Conservation (phyloP, 2,329 filamentous ascomycete species). For the Pseudogymnoascus destructans region DNA sequence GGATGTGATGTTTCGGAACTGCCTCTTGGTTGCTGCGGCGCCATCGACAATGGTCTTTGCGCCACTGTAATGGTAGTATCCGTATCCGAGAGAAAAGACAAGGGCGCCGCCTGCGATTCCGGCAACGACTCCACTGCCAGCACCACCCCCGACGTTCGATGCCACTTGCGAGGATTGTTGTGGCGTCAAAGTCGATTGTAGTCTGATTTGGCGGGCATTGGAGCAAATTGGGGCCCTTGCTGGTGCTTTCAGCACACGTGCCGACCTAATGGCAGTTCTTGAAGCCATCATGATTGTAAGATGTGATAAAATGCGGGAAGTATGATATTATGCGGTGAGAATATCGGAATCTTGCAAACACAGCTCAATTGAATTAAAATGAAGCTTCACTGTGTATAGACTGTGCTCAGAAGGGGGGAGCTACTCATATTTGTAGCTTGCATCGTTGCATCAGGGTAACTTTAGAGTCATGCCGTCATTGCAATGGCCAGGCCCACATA, state of each 20-base stretch:
- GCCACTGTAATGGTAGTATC: conserved; percentile 40
- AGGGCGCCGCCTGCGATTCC: conserved; percentile 36
- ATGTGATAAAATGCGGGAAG: neutral
- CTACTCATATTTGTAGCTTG: conserved; percentile 1
- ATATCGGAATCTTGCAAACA: neutral
- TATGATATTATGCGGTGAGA: neutral
- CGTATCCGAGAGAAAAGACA: conserved; percentile 34
- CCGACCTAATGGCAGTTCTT: conserved; percentile 20
- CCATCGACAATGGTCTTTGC: conserved; percentile 32
- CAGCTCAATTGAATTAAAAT: neutral
- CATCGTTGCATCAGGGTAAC: neutral
- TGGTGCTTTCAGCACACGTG: conserved; percentile 14
- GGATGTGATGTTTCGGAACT: conserved; percentile 46
- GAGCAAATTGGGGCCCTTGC: conserved; percentile 19
- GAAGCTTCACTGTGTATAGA: neutral
- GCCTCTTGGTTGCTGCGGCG: conserved; percentile 42
- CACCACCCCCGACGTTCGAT: conserved; percentile 18
- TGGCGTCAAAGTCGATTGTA: neutral
- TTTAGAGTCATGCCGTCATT: conserved; percentile 3
- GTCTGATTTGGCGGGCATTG: conserved; percentile 24
- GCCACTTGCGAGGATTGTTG: conserved; percentile 16
- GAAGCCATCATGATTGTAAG: conserved; percentile 18
- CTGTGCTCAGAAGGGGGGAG: neutral
- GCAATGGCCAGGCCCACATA: neutral
- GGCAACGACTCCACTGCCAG: conserved; percentile 32